Conservation (phyloP, 805 yeast species). For the Starmerella etchellsii region DNA sequence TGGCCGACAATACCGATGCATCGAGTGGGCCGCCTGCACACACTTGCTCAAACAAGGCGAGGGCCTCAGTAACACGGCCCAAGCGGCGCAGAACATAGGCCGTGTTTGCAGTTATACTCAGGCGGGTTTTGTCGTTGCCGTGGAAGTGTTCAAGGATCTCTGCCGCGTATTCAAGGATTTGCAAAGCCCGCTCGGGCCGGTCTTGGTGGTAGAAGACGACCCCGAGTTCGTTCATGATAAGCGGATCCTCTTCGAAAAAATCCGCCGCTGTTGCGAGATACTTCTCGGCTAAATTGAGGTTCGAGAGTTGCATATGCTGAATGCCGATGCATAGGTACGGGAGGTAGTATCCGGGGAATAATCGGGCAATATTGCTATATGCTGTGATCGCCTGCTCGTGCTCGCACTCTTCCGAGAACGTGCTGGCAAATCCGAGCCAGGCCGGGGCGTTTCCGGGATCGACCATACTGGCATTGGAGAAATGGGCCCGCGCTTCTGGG, state of each 20-base stretch:
- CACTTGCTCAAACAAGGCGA: constrained; percentile 66
- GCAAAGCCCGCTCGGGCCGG: constrained; percentile 52
- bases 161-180: constrained; percentile 24
- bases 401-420: constrained; percentile 96
- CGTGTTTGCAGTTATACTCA: constrained; percentile 39
- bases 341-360: constrained; percentile 63
- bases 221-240: constrained; percentile 81
- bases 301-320: constrained; percentile 87
- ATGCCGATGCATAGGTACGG: constrained; percentile 87
- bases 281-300: constrained; percentile 71
- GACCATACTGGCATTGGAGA: constrained; percentile 75
- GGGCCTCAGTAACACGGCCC: constrained; percentile 55
- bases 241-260: constrained; percentile 75
- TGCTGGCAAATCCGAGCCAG: constrained; percentile 97
- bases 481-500: constrained; percentile 73
- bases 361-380: constrained; percentile 84
- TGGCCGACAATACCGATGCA: constrained; percentile 64
- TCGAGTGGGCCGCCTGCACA: constrained; percentile 56
- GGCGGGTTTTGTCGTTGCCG: constrained; percentile 72
- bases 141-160: constrained; percentile 30
- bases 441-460: constrained; percentile 89
- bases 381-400: constrained; percentile 98
- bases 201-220: constrained; percentile 73
- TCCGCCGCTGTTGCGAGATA: constrained; percentile 63
- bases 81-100: constrained; percentile 19